phyloP scores from a whole-genome alignment of 306 rosid species.

The Quercus gilva region DNA sequence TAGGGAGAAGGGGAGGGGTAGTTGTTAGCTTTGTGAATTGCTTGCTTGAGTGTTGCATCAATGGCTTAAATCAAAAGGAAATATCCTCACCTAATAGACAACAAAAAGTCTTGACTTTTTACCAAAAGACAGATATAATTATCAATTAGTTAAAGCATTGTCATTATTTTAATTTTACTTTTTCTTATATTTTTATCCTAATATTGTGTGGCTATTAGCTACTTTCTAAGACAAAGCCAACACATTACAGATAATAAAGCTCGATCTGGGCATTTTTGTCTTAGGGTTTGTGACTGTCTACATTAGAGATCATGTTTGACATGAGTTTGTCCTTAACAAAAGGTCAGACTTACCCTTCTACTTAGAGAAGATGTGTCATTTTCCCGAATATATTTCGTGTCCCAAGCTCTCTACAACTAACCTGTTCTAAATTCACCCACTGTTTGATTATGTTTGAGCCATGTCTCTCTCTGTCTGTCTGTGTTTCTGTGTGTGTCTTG shows the following conservation, averaged over 20 bases:
- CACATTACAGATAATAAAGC: not conserved
- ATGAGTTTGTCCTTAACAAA: not conserved
- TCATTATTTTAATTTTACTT: constrained; percentile 5
- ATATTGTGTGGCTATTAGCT: not conserved
- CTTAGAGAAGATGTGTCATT: not conserved
- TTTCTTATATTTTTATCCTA: not conserved
- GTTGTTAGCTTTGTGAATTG: constrained; percentile 15
- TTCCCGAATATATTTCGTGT: constrained; percentile 1
- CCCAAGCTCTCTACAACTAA: constrained; percentile 14
- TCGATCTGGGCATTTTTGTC: not conserved
- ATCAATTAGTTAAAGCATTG: constrained; percentile 12
- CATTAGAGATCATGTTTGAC: not conserved
- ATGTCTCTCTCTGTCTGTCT: not conserved
- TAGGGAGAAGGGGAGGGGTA: not conserved
- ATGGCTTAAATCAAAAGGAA: constrained; percentile 3
- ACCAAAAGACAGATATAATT: not conserved
- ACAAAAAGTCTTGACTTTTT: constrained; percentile 31
- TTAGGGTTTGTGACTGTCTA: not conserved
- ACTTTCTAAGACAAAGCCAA: not conserved
- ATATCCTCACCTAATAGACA: constrained; percentile 37
- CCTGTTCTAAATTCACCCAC: not conserved
- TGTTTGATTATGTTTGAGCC: not conserved
- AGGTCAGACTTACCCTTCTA: constrained; percentile 1
- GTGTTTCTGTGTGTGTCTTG: no score
- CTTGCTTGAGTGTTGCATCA: constrained; percentile 14